A percentile compares a stretch with the other conserved stretches of the same genome.
These are phyloP conservation scores for Rugiboletus extremiorientalis DNA, from an alignment of 1,284 basidiomycete genomes.

Conservation along the genomic window DNA sequence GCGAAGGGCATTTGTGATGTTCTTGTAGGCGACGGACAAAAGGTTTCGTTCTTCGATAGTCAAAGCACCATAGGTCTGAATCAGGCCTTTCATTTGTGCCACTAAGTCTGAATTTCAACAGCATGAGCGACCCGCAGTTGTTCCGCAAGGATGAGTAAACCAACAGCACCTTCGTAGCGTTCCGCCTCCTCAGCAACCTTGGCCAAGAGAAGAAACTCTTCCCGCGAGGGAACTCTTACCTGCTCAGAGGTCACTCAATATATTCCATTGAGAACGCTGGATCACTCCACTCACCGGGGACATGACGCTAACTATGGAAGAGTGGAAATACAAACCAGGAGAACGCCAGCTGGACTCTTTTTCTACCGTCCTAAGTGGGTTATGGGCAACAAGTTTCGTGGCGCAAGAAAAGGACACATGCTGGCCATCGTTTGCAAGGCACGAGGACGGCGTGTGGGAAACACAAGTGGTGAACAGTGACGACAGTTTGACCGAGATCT, in stretches of 20 bases:
- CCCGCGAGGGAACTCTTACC: constrained; percentile 35
- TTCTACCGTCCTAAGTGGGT: constrained; percentile 33
- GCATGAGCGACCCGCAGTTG: constrained; percentile 9
- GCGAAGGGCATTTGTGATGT: constrained; percentile 59
- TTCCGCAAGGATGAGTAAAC: not conserved
- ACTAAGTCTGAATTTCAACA: constrained; percentile 49
- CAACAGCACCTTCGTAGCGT: constrained; percentile 54
- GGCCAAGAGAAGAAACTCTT: constrained; percentile 53
- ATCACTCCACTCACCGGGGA: constrained; percentile 31
- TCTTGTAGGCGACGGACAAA: constrained; percentile 71
- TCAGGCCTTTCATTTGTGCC: constrained; percentile 55
- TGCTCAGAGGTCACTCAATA: constrained; percentile 8
- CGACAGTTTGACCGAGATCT: constrained; percentile 1
- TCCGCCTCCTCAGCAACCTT: constrained; percentile 68
- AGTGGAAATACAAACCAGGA: constrained; percentile 7
- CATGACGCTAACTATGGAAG: constrained; percentile 23
- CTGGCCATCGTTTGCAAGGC: constrained; percentile 11
- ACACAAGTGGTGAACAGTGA: constrained; percentile 2
- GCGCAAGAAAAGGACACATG: constrained; percentile 12
- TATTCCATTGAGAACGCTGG: not conserved
- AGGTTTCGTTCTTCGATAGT: constrained; percentile 66
- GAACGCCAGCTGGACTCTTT: constrained; percentile 21
- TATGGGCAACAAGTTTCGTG: constrained; percentile 28
- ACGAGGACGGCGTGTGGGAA: constrained; percentile 13
- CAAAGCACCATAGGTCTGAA: constrained; percentile 49